Conservation (phyloP, 352 stramenopile species). For the Phytophthora hybrid region DNA sequence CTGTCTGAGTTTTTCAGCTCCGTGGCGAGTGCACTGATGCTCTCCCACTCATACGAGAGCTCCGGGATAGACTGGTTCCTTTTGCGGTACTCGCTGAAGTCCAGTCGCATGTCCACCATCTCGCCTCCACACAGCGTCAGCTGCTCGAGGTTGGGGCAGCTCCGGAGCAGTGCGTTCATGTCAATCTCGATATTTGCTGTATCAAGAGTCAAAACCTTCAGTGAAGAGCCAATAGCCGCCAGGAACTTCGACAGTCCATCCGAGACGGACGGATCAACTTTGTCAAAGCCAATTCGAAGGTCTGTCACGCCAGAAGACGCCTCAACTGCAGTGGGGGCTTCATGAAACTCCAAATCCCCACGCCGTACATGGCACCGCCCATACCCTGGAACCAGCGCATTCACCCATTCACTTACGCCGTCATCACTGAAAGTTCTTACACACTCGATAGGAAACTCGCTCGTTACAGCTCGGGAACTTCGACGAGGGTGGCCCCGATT, state of each 20-base stretch:
- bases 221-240: neutral
- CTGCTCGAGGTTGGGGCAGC: neutral
- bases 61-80: constrained; percentile 17
- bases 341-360: constrained; percentile 1
- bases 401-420: constrained; percentile 11
- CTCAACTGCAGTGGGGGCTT: neutral
- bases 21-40: constrained; percentile 1
- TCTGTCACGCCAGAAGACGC: constrained; percentile 3
- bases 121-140: neutral
- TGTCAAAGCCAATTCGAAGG: constrained; percentile 15
- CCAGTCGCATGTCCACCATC: constrained; percentile 9
- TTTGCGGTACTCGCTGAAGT: constrained; percentile 23
- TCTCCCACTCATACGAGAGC: constrained; percentile 10
- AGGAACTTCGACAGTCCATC: constrained; percentile 17
- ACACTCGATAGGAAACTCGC: neutral
- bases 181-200: constrained; percentile 5
- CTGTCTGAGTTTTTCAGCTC: neutral
- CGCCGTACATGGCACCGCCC: constrained; percentile 2
- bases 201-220: constrained; percentile 20
- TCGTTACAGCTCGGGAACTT: constrained; percentile 2
- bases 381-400: constrained; percentile 17
- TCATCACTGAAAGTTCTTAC: constrained; percentile 15
- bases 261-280: neutral
- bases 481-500: constrained; percentile 3
- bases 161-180: constrained; percentile 6